Base-by-base conservation (phyloP, 495 filamentous ascomycete genomes). In the Daldinia grandis region DNA sequence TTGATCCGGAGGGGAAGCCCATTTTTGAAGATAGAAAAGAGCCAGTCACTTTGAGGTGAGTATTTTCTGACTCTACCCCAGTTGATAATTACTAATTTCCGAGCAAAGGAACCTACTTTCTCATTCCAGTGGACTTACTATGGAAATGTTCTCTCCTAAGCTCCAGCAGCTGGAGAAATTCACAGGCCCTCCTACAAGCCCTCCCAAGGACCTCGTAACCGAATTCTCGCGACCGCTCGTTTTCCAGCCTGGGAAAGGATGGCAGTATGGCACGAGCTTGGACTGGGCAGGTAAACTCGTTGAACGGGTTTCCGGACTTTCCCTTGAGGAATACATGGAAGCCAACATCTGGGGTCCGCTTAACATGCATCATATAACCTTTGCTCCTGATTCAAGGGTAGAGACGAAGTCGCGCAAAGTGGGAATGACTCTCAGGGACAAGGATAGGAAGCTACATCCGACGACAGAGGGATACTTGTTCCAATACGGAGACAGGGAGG, bases 251-350 rank as follows among this genome's bases (percentile, higher is more conserved):
- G 80, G 80, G 8, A 60, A 64, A 3, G 60, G 65, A 0, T 82
- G 78, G 79, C 44, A 28, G 0, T 82, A 81, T 47, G 76, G 80
- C 12, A 38, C 50, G 10, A 70, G 74, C 0, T 35, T 75, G 1
- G 79, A 80, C 67, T 81, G 73, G 77, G 75, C 66, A 0, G 81
- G 80, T 0, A 44, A 68, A 25, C 33, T 81, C 4, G 54, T 81
- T 15, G 78, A 79, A 40, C 58, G 54, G 2, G 2, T 80, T 2
- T 64, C 74, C 0, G 76, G 77, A 5, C 5, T 40, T 3, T 24
- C 44, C 1, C 68, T 82, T 0, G 79, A 81, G 10, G 62, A 67
- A 0, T 81, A 77, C 51, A n/a, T 82, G 37, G 44, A 56, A 1
- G 54, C 61, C 9, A 37, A 78, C 42, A 63, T 81, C 31, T 66